phyloP scores from a whole-genome alignment of 768 basidiomycete genomes.

The Rhizopogon vulgaris region DNA sequence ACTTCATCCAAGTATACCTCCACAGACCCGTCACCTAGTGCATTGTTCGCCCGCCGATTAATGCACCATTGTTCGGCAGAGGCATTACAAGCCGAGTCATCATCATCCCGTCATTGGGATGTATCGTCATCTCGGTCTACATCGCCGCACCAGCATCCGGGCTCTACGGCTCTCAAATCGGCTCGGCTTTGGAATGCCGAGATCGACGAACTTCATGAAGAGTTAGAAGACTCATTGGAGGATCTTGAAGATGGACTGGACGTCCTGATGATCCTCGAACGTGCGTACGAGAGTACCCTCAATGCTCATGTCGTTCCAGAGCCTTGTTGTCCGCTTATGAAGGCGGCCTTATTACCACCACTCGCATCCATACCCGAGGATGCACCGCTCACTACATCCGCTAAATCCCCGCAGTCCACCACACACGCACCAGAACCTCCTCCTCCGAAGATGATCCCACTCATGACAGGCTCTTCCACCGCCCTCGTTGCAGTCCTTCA shows the following conservation, averaged over 20 bases:
- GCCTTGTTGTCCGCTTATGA: slow-evolving; percentile 11
- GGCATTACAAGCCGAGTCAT: slow-evolving; percentile 16
- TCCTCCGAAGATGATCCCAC: slow-evolving; percentile 27
- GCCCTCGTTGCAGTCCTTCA: slow-evolving; percentile 63
- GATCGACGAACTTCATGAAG: slow-evolving; percentile 37
- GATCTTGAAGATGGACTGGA: slow-evolving; percentile 68
- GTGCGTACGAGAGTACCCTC: slow-evolving; percentile 62
- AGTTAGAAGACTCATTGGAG: slow-evolving; percentile 42
- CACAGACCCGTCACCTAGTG: slow-evolving; percentile 35
- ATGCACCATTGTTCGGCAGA: slow-evolving; percentile 83
- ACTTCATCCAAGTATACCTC: slow-evolving; percentile 27
- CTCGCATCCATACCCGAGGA: slow-evolving; percentile 20
- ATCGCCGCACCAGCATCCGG: slow-evolving; percentile 36
- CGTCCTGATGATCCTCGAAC: slow-evolving; percentile 61
- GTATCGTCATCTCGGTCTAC: slow-evolving; percentile 35
- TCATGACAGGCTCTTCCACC: slow-evolving; percentile 60
- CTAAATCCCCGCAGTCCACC: background rate
- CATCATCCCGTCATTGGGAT: slow-evolving; percentile 12
- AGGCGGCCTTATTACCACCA: slow-evolving; percentile 5
- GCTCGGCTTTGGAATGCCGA: slow-evolving; percentile 25
- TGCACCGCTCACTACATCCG: slow-evolving; percentile 2
- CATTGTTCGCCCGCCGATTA: slow-evolving; percentile 68
- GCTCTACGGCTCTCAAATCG: slow-evolving; percentile 18
- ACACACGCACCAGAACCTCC: slow-evolving; percentile 12
- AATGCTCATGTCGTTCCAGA: slow-evolving; percentile 47